A percentile compares a stretch with the other conserved stretches of the same genome.
phyloP scores from a whole-genome alignment of 2,329 filamentous ascomycete genomes.

The Fusarium bactridioides region DNA sequence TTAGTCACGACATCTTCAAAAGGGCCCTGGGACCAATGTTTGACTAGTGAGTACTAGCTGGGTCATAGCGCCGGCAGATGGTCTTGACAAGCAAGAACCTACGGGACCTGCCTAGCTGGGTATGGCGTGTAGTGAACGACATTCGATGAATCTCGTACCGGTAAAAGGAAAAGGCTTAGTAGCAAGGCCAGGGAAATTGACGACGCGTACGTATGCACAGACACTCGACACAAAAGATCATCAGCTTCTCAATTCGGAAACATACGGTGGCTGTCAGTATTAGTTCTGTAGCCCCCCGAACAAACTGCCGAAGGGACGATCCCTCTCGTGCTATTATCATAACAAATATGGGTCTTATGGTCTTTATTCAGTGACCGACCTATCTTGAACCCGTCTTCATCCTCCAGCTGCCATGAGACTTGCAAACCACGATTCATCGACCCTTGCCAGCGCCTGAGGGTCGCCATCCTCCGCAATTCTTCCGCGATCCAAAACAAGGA shows the following conservation, averaged over 20 bases:
- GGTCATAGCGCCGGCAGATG: not conserved
- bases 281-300: fast-evolving
- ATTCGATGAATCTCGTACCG: not conserved
- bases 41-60: not conserved
- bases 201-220: not conserved
- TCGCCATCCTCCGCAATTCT: not conserved
- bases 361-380: fast-evolving
- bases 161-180: not conserved
- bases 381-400: not conserved
- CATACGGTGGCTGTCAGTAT: fast-evolving
- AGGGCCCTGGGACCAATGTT: too few species aligned
- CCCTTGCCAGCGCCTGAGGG: not conserved
- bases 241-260: not conserved
- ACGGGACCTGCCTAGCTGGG: not conserved
- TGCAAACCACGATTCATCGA: not conserved
- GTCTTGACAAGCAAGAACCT: not conserved
- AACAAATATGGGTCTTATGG: fast-evolving
- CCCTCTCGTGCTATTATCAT: fast-evolving
- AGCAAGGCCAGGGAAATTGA: not conserved
- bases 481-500: not conserved
- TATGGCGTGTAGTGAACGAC: not conserved
- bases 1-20: too few species aligned
- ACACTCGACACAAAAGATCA: not conserved
- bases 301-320: not conserved
- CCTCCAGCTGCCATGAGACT: not conserved